Percentiles rank a stretch among this genome's conserved stretches.
Evolutionary conservation across 768 basidiomycete species (phyloP).

Genomic region (Pleurotus djamor): DNA sequence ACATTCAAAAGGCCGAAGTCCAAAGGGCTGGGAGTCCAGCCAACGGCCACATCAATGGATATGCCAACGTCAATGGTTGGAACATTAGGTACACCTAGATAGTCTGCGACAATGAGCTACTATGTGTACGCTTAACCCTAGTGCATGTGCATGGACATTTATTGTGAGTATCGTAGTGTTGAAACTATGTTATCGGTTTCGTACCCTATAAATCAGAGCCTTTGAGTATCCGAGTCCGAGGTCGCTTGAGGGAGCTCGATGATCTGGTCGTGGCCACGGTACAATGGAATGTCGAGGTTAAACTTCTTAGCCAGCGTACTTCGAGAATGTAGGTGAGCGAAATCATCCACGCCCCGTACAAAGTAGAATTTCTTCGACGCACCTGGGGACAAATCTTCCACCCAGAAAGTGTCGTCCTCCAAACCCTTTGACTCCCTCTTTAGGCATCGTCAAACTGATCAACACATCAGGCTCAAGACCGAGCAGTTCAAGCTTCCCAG

Average conservation of each 20-base stretch:
- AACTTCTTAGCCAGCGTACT: conserved; percentile 76
- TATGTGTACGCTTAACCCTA: neutral
- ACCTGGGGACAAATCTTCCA: conserved; percentile 92
- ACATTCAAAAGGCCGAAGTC: neutral
- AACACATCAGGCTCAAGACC: conserved; percentile 78
- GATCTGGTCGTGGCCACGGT: conserved; percentile 79
- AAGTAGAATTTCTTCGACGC: no score
- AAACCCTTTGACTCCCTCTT: conserved; percentile 78
- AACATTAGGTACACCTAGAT: neutral
- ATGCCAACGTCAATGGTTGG: neutral
- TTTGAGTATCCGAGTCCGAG: conserved; percentile 4
- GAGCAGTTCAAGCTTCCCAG: conserved; percentile 54
- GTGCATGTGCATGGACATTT: no score
- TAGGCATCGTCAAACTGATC: conserved; percentile 92
- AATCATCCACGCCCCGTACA: no score
- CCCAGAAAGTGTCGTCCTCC: conserved; percentile 89
- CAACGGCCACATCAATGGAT: no score
- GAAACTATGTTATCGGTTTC: no score
- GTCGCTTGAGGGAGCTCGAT: conserved; percentile 58
- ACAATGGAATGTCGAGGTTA: conserved; percentile 76
- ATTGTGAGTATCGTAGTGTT: no score
- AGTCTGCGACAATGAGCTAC: neutral
- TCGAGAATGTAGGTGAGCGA: no score
- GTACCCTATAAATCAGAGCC: neutral
- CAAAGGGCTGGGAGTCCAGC: no score